Percentiles rank a stretch among this genome's conserved stretches.
phyloP scores from a whole-genome alignment of 2,329 filamentous ascomycete genomes.

The Cercospora nicotianae region DNA sequence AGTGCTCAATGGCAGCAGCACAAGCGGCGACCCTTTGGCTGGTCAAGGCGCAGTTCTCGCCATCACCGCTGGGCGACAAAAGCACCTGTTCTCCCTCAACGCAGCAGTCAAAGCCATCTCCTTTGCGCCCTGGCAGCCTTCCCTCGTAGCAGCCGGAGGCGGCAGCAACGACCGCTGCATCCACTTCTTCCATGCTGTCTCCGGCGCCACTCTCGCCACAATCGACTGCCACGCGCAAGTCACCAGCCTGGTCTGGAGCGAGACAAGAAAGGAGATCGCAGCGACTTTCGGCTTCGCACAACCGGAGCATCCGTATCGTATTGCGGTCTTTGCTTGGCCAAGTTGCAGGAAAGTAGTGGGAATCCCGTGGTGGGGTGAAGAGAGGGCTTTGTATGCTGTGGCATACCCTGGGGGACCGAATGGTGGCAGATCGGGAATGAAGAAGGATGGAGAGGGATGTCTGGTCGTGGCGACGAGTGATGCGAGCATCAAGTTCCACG shows the following conservation, averaged over 20 bases:
- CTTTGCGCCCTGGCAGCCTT: constrained; percentile 91
- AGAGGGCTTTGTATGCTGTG: constrained; percentile 83
- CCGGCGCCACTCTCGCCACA: constrained; percentile 79
- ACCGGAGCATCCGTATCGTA: constrained; percentile 82
- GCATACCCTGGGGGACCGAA: constrained; percentile 70
- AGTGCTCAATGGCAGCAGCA: constrained; percentile 20
- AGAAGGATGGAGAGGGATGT: constrained; percentile 66
- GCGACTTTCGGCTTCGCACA: constrained; percentile 94
- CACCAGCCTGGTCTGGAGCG: constrained; percentile 84
- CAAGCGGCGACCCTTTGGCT: constrained; percentile 15
- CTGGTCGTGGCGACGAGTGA: constrained; percentile 91
- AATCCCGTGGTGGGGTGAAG: constrained; percentile 78
- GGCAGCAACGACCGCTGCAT: constrained; percentile 94
- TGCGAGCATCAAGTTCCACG: constrained; percentile 90
- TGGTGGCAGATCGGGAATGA: constrained; percentile 26
- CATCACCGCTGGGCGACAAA: constrained; percentile 49
- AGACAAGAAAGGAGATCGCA: constrained; percentile 71
- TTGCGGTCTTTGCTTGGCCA: constrained; percentile 94
- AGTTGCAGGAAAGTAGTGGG: constrained; percentile 81
- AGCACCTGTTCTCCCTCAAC: constrained; percentile 73
- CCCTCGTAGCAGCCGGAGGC: constrained; percentile 84
- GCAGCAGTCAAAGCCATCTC: constrained; percentile 96
- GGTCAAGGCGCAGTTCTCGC: constrained; percentile 36
- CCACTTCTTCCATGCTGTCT: constrained; percentile 87
- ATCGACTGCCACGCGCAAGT: constrained; percentile 94